These are phyloP conservation scores for Coemansia sp. DNA, from an alignment of 371 early-diverging fungal species.

Conservation along the genomic window DNA sequence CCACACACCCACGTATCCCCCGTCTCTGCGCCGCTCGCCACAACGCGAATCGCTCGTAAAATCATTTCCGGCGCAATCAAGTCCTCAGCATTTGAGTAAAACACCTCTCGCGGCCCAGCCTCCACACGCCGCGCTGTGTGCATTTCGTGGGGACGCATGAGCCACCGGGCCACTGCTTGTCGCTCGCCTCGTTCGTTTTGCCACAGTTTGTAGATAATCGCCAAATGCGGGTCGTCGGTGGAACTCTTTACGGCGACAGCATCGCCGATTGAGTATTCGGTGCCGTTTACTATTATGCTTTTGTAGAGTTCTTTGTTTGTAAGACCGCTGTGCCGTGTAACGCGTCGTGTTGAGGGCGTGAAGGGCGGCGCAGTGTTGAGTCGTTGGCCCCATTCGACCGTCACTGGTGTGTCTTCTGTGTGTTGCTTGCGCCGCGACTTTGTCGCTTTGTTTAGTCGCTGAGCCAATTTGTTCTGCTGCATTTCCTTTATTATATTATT, in stretches of 20 bases:
- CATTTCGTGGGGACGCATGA: slow-evolving; percentile 51
- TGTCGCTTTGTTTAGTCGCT: slow-evolving; percentile 29
- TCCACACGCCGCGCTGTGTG: slow-evolving; percentile 24
- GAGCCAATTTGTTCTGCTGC: slow-evolving; percentile 26
- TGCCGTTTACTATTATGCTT: slow-evolving; percentile 30
- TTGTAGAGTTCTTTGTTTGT: slow-evolving; percentile 38
- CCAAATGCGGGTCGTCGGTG: slow-evolving; percentile 49
- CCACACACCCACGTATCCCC: slow-evolving; percentile 38
- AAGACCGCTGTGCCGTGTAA: slow-evolving; percentile 45
- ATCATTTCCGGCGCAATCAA: slow-evolving; percentile 52
- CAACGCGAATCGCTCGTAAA: slow-evolving; percentile 47
- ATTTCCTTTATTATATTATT: slow-evolving; percentile 3
- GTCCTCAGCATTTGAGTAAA: slow-evolving; percentile 57
- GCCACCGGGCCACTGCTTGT: slow-evolving; percentile 56
- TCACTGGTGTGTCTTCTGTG: slow-evolving; percentile 10
- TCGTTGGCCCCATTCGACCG: slow-evolving; percentile 35
- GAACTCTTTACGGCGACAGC: slow-evolving; percentile 29
- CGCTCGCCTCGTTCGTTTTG: slow-evolving; percentile 54
- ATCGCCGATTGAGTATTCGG: slow-evolving; percentile 34
- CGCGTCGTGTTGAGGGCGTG: slow-evolving; percentile 29
- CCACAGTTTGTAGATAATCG: slow-evolving; percentile 55
- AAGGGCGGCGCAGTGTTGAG: slow-evolving; percentile 8
- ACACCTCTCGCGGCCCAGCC: slow-evolving; percentile 46
- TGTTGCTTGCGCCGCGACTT: slow-evolving; percentile 1
- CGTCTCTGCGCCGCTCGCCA: slow-evolving; percentile 28